phyloP scores from a whole-genome alignment of 805 yeast species.

The Spathaspora girioi region DNA sequence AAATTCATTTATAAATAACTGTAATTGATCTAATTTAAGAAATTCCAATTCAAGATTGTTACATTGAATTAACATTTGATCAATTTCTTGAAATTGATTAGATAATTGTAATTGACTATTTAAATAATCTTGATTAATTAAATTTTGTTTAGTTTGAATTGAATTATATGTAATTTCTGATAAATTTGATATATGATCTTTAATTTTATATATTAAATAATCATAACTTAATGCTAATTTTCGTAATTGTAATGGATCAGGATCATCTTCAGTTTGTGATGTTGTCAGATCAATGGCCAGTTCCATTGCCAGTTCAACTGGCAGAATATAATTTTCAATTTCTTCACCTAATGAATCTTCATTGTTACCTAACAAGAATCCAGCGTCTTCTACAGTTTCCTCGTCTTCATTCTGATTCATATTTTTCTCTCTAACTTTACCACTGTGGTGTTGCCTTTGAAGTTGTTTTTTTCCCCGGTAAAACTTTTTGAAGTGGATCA shows the following conservation, averaged over 20 bases:
- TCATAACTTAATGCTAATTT: constrained; percentile 61
- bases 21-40: constrained; percentile 50
- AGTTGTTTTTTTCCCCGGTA: too few relatives aligned
- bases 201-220: constrained; percentile 58
- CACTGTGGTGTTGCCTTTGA: background rate
- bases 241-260: constrained; percentile 61
- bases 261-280: background rate
- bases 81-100: constrained; percentile 36
- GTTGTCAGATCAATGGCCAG: background rate
- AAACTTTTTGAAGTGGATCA: too few relatives aligned
- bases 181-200: constrained; percentile 48
- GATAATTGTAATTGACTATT: constrained; percentile 28
- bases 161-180: constrained; percentile 37
- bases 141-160: constrained; percentile 28
- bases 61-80: constrained; percentile 40
- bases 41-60: constrained; percentile 49
- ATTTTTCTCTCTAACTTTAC: too few relatives aligned
- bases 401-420: too few relatives aligned
- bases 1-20: constrained; percentile 38
- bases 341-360: background rate
- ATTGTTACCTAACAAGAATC: too few relatives aligned
- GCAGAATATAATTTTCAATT: background rate
- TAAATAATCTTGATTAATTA: constrained; percentile 20
- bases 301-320: background rate
- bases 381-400: too few relatives aligned